Base-by-base conservation (phyloP, 208 protist species). In the Porcisia hertigi region DNA sequence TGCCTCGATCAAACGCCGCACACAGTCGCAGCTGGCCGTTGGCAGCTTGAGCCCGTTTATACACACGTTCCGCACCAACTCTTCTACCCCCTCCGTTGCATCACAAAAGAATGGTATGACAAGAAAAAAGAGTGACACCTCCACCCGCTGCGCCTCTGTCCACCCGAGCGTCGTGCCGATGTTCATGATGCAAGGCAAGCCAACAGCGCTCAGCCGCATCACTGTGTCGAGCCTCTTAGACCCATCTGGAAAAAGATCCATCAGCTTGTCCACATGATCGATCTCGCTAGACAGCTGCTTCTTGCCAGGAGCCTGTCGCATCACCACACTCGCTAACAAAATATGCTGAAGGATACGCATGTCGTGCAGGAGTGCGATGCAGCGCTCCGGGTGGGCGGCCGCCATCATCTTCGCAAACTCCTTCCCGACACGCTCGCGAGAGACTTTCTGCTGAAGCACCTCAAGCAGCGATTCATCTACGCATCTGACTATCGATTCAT, bases 381-480 rank as follows among this genome's bases (percentile, higher is more conserved):
- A 97, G 53, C 75, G 86, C 58, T 88, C 86, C 12, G 90, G 85
- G n/a, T 76, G 57, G 7, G 84, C 53, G 25, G 84, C 82, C 1
- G 82, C 76, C 54, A 96, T 70, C 93, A 97, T 97, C 79, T 97
- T 97, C 54, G 69, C 75, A 39, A 95, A 77, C 85, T 97, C 93
- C 73, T 92, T 97, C 11, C 93, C 91, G 45, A 96, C 83, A 49
- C 93, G 91, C 66, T 97, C 93, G 0, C 93, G 84, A 49, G 93
- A 97, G 12, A 97, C 93, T 62, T 97, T 97, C 36, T 79, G 66
- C n/a, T 76, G 79, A 39, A 97, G 75, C 67, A 87, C 81, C 1
- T 89, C 76, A 12, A 95, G 66, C 8, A 97, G 69, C 16, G 65
- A 60, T 0, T 77, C 82, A 67, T 92, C 87, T 0, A 97, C 90